These are phyloP conservation scores for Saccharomyces hybrid DNA, from an alignment of 1,139 yeast species.

Conservation along the genomic window DNA sequence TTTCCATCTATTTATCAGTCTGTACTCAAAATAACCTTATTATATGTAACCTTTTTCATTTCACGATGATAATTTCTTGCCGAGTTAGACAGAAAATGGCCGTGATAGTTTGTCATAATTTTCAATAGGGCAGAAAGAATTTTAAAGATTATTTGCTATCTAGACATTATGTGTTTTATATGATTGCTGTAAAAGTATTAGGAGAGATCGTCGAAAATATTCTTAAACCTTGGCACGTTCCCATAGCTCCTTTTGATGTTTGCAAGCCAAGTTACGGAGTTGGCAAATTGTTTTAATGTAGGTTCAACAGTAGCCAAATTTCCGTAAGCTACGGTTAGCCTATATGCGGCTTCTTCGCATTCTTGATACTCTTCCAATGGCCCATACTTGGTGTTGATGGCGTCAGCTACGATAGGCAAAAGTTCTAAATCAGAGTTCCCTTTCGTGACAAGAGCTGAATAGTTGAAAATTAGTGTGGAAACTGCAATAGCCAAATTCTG, in stretches of 20 bases:
- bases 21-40: neutral
- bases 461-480: slow-evolving; percentile 48
- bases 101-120: neutral
- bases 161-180: neutral
- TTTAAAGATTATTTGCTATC: neutral
- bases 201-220: slow-evolving; percentile 17
- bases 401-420: slow-evolving; percentile 26
- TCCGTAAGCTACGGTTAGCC: slow-evolving; percentile 49
- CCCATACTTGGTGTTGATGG: slow-evolving; percentile 25
- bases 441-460: slow-evolving; percentile 34
- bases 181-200: neutral
- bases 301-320: slow-evolving; percentile 33
- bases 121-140: neutral
- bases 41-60: neutral
- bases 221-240: slow-evolving; percentile 18
- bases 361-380: slow-evolving; percentile 25
- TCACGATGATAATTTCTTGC: neutral
- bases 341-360: slow-evolving; percentile 48
- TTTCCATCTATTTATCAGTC: neutral
- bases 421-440: slow-evolving; percentile 20
- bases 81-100: neutral
- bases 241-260: slow-evolving; percentile 18
- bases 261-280: slow-evolving; percentile 27
- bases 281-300: slow-evolving; percentile 26
- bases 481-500: slow-evolving; percentile 38